These are phyloP conservation scores for Coemansia sp. DNA, from an alignment of 192 early-diverging fungal genomes.

Conservation along the genomic window DNA sequence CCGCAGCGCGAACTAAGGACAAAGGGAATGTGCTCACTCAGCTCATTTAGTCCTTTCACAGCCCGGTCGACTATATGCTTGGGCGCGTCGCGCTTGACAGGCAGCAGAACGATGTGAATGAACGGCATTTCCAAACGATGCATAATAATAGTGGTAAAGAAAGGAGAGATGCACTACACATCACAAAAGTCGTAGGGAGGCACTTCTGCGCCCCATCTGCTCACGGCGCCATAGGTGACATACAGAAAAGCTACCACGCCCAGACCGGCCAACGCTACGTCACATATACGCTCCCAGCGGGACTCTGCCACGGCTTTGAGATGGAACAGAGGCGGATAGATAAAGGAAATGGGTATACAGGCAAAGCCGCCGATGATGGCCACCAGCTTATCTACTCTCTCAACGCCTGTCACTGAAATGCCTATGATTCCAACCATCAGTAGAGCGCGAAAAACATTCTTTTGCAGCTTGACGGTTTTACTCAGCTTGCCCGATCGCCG, in stretches of 20 bases:
- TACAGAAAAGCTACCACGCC: slow-evolving; percentile 73
- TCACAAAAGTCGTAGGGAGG: slow-evolving; percentile 35
- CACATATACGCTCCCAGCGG: slow-evolving; percentile 49
- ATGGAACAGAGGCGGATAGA: slow-evolving; percentile 88
- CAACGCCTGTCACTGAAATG: slow-evolving; percentile 71
- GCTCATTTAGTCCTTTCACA: slow-evolving; percentile 18
- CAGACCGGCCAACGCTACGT: slow-evolving; percentile 60
- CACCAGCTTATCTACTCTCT: slow-evolving; percentile 76
- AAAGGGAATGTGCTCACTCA: slow-evolving; percentile 26
- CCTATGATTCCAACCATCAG: slow-evolving; percentile 63
- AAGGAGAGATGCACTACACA: neutral
- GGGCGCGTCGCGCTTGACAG: slow-evolving; percentile 21
- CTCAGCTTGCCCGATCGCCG: slow-evolving; percentile 74
- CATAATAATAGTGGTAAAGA: neutral
- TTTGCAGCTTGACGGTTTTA: slow-evolving; percentile 74
- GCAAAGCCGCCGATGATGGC: slow-evolving; percentile 79
- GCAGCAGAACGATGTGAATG: slow-evolving; percentile 39
- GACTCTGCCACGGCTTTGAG: slow-evolving; percentile 57
- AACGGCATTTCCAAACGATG: slow-evolving; percentile 16
- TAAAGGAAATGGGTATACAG: slow-evolving; percentile 69
- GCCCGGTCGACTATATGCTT: slow-evolving; percentile 19
- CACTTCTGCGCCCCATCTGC: slow-evolving; percentile 14
- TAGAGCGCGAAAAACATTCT: slow-evolving; percentile 72
- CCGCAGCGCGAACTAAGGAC: slow-evolving; percentile 31
- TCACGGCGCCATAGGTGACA: slow-evolving; percentile 59